Conservation (phyloP, 805 yeast genomes). For the Yamadazyma paraphyllophila region DNA sequence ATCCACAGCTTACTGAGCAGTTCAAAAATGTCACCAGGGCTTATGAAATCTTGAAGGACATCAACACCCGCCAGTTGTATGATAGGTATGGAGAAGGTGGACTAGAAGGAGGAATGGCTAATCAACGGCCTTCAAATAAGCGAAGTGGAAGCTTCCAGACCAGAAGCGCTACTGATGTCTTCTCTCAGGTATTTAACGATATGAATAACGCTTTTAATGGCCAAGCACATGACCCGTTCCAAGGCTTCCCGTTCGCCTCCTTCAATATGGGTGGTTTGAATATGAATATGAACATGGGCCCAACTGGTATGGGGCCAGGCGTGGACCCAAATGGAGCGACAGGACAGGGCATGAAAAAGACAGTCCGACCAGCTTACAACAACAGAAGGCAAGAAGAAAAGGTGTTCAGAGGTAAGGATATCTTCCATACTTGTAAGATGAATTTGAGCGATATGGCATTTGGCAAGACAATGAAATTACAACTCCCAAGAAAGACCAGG, state of each 20-base stretch:
- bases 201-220: conserved; percentile 25
- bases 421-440: conserved; percentile 53
- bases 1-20: conserved; percentile 47
- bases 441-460: conserved; percentile 53
- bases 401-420: conserved; percentile 48
- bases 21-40: conserved; percentile 67
- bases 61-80: conserved; percentile 44
- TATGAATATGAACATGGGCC: conserved; percentile 12
- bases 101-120: conserved; percentile 25
- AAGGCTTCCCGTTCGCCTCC: conserved; percentile 11
- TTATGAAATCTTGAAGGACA: conserved; percentile 58
- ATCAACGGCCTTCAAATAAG: conserved; percentile 2
- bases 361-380: conserved; percentile 22
- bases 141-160: conserved; percentile 7
- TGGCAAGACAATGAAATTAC: conserved; percentile 57
- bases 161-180: conserved; percentile 25
- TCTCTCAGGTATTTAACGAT: conserved; percentile 37
- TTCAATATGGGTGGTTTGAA: conserved; percentile 5
- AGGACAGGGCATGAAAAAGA: conserved; percentile 14
- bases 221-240: conserved; percentile 8
- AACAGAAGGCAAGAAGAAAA: conserved; percentile 7
- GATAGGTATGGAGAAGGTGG: conserved; percentile 53
- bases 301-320: conserved; percentile 2
- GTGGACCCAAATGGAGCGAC: not conserved
- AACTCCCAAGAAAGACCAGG: conserved; percentile 47